Evolutionary conservation across 164 flowering plant genomes (phyloP).

Genomic region (Pachysandra terminalis): DNA sequence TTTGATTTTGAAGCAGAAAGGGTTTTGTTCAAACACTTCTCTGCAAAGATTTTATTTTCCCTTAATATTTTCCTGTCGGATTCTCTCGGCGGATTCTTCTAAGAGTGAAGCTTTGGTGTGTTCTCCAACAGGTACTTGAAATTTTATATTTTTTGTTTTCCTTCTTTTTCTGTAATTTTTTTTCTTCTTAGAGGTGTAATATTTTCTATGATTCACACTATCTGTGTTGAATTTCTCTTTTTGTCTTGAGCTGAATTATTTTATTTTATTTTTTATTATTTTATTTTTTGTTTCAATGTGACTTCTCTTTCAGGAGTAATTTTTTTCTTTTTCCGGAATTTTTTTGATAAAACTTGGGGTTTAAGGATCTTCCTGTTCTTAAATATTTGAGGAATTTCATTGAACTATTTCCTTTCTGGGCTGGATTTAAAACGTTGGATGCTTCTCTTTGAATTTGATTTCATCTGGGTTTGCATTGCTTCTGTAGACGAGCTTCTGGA

Average conservation of each 20-base stretch:
- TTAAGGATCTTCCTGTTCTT: background rate
- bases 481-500: constrained; percentile 7
- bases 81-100: constrained; percentile 13
- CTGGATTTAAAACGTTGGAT: constrained; percentile 7
- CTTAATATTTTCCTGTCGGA: constrained; percentile 3
- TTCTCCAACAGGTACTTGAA: constrained; percentile 2
- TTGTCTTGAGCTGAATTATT: no score
- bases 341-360: background rate
- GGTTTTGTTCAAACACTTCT: background rate
- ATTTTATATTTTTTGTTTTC: background rate
- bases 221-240: background rate
- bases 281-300: background rate
- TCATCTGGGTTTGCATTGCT: constrained; percentile 6
- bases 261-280: background rate
- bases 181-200: background rate
- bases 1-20: background rate
- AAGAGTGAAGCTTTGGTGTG: constrained; percentile 8
- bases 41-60: background rate
- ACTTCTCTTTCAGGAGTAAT: background rate
- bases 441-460: constrained; percentile 4
- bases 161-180: background rate
- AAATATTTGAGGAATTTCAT: background rate
- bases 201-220: background rate
- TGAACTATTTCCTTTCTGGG: background rate
- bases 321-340: background rate